Evolutionary conservation across 768 basidiomycete genomes (phyloP).

Genomic region (Amanita pallidorosea): DNA sequence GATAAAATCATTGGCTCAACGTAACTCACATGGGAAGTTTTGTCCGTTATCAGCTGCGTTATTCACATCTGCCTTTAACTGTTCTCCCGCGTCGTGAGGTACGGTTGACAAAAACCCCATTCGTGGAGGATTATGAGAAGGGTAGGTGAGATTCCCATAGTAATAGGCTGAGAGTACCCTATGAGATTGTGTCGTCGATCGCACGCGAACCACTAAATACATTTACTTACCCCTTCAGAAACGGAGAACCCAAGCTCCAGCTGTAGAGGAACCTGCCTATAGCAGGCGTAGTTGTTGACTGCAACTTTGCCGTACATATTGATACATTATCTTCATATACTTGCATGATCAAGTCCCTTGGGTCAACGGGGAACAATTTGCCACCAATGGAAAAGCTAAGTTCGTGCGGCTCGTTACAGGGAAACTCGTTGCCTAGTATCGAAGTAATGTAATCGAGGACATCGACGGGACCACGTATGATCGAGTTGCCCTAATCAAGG

Average conservation of each 20-base stretch:
- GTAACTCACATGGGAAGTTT: neutral
- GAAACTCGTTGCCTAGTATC: slow-evolving; percentile 33
- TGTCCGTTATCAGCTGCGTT: neutral
- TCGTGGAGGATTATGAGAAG: slow-evolving; percentile 55
- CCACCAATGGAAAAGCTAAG: slow-evolving; percentile 64
- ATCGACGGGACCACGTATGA: slow-evolving; percentile 66
- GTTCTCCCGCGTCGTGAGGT: slow-evolving; percentile 37
- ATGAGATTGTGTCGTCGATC: neutral
- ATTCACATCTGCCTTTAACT: slow-evolving; percentile 8
- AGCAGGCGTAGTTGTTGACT: slow-evolving; percentile 50
- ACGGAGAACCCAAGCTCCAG: slow-evolving; percentile 73
- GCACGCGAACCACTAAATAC: neutral
- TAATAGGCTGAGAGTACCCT: slow-evolving; percentile 62
- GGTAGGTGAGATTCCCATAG: slow-evolving; percentile 61
- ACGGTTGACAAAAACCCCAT: slow-evolving; percentile 69
- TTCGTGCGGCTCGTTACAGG: slow-evolving; percentile 51
- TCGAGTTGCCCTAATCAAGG: slow-evolving; percentile 52
- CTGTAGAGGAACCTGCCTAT: slow-evolving; percentile 53
- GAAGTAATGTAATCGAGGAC: slow-evolving; percentile 38
- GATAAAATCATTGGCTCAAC: neutral
- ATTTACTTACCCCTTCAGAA: slow-evolving; percentile 50
- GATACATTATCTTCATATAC: slow-evolving; percentile 23
- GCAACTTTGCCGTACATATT: slow-evolving; percentile 44
- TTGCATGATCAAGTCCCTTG: slow-evolving; percentile 55
- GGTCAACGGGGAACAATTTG: slow-evolving; percentile 59